Evolutionary conservation across 805 yeast genomes (phyloP), one percentile per base, ranked within the genome.

Genomic region (Sugiyamaella marilandica): DNA sequence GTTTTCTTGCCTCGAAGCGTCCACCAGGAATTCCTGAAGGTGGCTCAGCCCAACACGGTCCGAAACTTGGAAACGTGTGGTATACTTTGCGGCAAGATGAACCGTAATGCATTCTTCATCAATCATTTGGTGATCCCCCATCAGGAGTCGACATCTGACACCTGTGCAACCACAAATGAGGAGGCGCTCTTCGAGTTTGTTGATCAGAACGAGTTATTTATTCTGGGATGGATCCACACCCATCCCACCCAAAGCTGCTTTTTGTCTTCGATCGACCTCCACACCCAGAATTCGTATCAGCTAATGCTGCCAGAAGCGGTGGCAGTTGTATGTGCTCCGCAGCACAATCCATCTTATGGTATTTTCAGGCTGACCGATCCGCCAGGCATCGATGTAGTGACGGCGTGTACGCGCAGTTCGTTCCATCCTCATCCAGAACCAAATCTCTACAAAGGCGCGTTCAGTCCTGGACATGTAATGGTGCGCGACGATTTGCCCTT

Each of bases 161-260:
- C 87, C 5, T 83, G 87, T 65, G 70, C 73, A 45, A 83, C 87
- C 11, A 74, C 74, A 24, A 74, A 82, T 61, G 88, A 83, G 61
- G 86, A 82, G 57, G 66, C 70, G 3, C 63, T 83, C 54, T 82
- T 82, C 59, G 79, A 77, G 41, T 78, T 71, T 57, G 74, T 82
- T 41, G 87, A 82, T 61, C 58, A 67, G 32, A 70, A 77, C 50
- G 84, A 79, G 55, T 65, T 83, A 44, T 81, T 83, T 59, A 77
- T 83, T n/a, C 69, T 83, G 2, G 88, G 88, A 2, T 83, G 88
- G 88, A 83, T 83, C 50, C 88, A 83, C 64, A 83, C 87, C 9
- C 88, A 83, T 62, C 88, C 88, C 5, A 79, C 87, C 10, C 88
- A 83, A 62, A 71, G 85, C n/a, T 83, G 88, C 57, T 83, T 83